Evolutionary conservation across 148 eudicot genomes (phyloP).

Genomic region (Dysphania ambrosioides): DNA sequence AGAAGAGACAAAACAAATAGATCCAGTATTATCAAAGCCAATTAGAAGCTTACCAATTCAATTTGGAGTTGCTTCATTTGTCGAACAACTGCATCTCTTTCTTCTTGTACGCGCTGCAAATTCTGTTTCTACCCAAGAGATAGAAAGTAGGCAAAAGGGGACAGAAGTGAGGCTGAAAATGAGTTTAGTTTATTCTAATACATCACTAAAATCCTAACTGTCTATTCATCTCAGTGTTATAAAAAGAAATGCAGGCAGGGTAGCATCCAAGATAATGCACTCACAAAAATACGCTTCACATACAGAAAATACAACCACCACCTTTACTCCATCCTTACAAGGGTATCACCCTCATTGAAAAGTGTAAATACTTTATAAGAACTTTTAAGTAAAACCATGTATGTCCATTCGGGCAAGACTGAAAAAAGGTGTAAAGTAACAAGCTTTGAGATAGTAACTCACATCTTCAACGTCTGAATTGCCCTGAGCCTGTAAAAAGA

Average conservation of each 20-base stretch:
- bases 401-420: slow-evolving; percentile 1
- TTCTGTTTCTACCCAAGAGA: slow-evolving; percentile 35
- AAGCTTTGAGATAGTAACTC: slow-evolving; percentile 13
- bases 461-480: slow-evolving; percentile 25
- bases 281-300: background rate
- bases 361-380: too few relatives aligned
- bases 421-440: background rate
- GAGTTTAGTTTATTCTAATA: background rate
- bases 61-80: slow-evolving; percentile 64
- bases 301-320: background rate
- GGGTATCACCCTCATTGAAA: too few relatives aligned
- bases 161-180: background rate
- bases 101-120: slow-evolving; percentile 56
- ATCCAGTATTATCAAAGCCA: background rate
- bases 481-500: slow-evolving; percentile 24
- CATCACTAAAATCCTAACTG: background rate
- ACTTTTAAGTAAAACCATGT: background rate
- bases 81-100: slow-evolving; percentile 67
- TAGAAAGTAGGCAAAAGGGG: slow-evolving; percentile 3
- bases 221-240: background rate
- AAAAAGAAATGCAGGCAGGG: background rate
- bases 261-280: background rate
- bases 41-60: slow-evolving; percentile 52
- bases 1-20: background rate
- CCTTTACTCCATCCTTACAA: background rate